Conservation (phyloP, 1,284 basidiomycete genomes). For the Tylopilus sp. region DNA sequence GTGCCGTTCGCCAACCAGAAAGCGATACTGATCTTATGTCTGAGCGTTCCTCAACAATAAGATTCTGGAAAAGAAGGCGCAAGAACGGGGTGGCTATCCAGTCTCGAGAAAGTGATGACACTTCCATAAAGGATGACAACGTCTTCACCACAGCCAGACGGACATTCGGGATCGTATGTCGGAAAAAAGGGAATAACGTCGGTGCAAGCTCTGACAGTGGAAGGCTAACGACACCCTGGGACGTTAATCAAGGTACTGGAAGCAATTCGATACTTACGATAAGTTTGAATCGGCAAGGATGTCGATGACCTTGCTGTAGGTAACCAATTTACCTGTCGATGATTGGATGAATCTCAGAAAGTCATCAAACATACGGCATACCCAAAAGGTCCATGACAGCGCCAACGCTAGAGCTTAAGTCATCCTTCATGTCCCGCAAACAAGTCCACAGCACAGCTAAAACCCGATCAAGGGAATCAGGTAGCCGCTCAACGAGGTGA, state of each 20-base stretch:
- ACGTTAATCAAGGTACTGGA: slow-evolving; percentile 12
- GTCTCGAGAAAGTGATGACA: slow-evolving; percentile 70
- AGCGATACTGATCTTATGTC: slow-evolving; percentile 84
- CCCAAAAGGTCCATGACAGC: slow-evolving; percentile 96
- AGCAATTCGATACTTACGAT: slow-evolving; percentile 52
- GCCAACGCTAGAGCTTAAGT: slow-evolving; percentile 94
- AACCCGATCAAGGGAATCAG: slow-evolving; percentile 70
- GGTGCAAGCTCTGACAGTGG: slow-evolving; percentile 81
- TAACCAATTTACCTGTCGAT: slow-evolving; percentile 72
- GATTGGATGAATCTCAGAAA: slow-evolving; percentile 2
- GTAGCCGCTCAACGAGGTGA: slow-evolving; percentile 76
- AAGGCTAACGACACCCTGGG: slow-evolving; percentile 45
- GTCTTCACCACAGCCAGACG: slow-evolving; percentile 93
- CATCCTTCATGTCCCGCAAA: slow-evolving; percentile 91
- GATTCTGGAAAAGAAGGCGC: slow-evolving; percentile 90
- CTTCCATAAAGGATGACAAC: slow-evolving; percentile 81
- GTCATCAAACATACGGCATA: slow-evolving; percentile 30
- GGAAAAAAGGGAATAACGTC: slow-evolving; percentile 93
- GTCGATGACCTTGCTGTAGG: slow-evolving; percentile 75
- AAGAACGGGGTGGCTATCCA: slow-evolving; percentile 85
- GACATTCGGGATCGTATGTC: slow-evolving; percentile 94
- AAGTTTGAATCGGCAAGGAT: slow-evolving; percentile 66
- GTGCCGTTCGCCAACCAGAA: slow-evolving; percentile 75
- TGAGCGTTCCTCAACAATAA: slow-evolving; percentile 86
- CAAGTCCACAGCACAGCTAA: slow-evolving; percentile 91